These are phyloP conservation scores for Strobilomyces dryophilus DNA, from an alignment of 768 basidiomycete species.

Conservation along the genomic window DNA sequence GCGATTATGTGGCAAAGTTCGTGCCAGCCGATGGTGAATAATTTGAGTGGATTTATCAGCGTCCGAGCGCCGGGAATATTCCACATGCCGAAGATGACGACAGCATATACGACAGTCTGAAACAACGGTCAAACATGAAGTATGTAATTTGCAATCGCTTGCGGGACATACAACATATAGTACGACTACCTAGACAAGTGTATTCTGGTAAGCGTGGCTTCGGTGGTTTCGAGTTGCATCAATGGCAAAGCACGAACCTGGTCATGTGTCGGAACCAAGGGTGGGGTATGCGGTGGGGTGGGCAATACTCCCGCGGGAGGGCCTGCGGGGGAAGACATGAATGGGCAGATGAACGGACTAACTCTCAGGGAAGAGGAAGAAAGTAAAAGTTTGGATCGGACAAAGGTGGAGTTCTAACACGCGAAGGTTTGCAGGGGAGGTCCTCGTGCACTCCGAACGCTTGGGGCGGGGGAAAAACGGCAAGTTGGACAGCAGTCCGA, in stretches of 20 bases:
- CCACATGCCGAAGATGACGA: conserved; percentile 86
- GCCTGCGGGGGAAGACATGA: conserved; percentile 30
- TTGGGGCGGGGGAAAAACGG: conserved; percentile 7
- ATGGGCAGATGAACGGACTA: conserved; percentile 26
- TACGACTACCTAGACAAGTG: conserved; percentile 54
- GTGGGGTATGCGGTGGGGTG: conserved; percentile 34
- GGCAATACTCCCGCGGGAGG: conserved; percentile 33
- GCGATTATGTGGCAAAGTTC: conserved; percentile 81
- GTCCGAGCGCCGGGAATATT: conserved; percentile 77
- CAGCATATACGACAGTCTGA: conserved; percentile 80
- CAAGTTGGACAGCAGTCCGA: conserved; percentile 3
- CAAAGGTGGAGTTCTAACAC: conserved; percentile 12
- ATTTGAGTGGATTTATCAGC: conserved; percentile 78
- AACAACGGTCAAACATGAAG: conserved; percentile 6
- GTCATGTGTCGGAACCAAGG: conserved; percentile 63
- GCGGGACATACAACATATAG: conserved; percentile 63
- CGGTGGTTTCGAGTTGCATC: conserved; percentile 15
- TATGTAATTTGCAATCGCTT: conserved; percentile 4
- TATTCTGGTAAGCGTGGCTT: conserved; percentile 19
- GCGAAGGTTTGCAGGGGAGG: conserved; percentile 18
- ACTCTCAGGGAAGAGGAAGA: conserved; percentile 3
- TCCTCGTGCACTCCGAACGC: conserved; percentile 28
- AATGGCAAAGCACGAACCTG: conserved; percentile 47
- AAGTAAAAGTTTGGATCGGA: conserved; percentile 12
- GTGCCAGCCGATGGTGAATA: conserved; percentile 87